Conservation (phyloP, 306 rosid genomes). For the Cyamopsis tetragonoloba region DNA sequence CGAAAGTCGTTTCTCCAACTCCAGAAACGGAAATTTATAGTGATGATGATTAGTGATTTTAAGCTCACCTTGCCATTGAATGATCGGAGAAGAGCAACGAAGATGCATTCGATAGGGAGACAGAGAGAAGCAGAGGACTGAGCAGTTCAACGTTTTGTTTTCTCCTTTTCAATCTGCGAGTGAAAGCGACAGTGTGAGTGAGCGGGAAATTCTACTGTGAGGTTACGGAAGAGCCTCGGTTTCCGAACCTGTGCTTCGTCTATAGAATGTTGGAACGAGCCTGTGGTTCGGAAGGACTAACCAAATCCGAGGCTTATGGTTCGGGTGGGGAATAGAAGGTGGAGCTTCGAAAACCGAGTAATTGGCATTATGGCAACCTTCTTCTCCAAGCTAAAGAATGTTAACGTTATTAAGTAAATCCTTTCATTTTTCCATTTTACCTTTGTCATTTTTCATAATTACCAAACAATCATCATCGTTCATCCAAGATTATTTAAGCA, state of each 20-base stretch:
- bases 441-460: not conserved
- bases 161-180: slow-evolving; percentile 25
- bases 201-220: slow-evolving; percentile 61
- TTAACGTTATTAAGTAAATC: slow-evolving; percentile 1
- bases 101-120: not conserved
- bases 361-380: slow-evolving; percentile 28
- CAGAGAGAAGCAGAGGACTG: not conserved
- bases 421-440: not conserved
- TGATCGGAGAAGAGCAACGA: not conserved
- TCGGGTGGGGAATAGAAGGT: slow-evolving; percentile 21
- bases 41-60: not conserved
- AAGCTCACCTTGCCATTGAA: slow-evolving; percentile 57
- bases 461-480: not conserved
- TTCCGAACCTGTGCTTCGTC: slow-evolving; percentile 24
- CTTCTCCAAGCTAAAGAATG: slow-evolving; percentile 33
- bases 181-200: slow-evolving; percentile 21
- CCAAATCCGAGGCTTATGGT: slow-evolving; percentile 20
- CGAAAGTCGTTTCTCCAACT: not conserved
- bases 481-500: too few species aligned
- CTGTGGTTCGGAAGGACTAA: slow-evolving; percentile 15
- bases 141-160: not conserved
- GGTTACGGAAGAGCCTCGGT: slow-evolving; percentile 19
- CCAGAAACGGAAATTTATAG: not conserved
- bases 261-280: not conserved
- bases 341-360: slow-evolving; percentile 39